Conservation (phyloP, 306 rosid species). For the Begonia peltatifolia region DNA sequence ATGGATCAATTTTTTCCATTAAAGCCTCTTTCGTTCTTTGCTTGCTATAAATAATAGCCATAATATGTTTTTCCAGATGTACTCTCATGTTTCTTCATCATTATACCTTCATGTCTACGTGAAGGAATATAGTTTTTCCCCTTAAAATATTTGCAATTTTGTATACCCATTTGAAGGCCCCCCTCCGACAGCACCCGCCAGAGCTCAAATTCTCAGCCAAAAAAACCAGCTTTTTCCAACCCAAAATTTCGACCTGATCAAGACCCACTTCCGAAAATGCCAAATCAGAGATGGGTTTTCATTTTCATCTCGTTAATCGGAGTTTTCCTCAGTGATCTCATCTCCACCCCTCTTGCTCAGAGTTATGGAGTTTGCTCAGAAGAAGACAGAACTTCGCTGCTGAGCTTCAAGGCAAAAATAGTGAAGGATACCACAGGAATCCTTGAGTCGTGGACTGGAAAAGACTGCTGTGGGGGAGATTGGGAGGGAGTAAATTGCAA, state of each 20-base stretch:
- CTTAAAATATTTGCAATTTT: slow-evolving; percentile 7
- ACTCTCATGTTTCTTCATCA: slow-evolving; percentile 27
- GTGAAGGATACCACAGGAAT: slow-evolving; percentile 56
- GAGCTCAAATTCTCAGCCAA: slow-evolving; percentile 26
- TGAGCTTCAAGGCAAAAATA: slow-evolving; percentile 63
- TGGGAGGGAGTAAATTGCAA: slow-evolving; percentile 93
- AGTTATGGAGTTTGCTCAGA: slow-evolving; percentile 44
- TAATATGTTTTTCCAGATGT: slow-evolving; percentile 14
- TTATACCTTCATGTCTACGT: slow-evolving; percentile 64
- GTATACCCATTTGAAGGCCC: slow-evolving; percentile 14
- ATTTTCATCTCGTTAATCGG: slow-evolving; percentile 10
- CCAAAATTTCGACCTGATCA: slow-evolving; percentile 15
- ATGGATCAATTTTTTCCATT: neutral
- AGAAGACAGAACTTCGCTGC: slow-evolving; percentile 73
- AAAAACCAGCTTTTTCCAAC: slow-evolving; percentile 10
- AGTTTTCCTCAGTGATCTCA: slow-evolving; percentile 5
- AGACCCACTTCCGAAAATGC: slow-evolving; percentile 55
- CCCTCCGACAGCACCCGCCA: neutral
- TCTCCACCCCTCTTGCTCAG: slow-evolving; percentile 21
- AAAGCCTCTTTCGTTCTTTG: slow-evolving; percentile 1
- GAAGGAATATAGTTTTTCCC: slow-evolving; percentile 35
- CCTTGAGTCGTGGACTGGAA: slow-evolving; percentile 59
- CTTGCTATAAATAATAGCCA: slow-evolving; percentile 39
- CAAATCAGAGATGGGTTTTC: slow-evolving; percentile 34
- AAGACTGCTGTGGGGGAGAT: slow-evolving; percentile 78